Evolutionary conservation across 345 rosid species (phyloP), one percentile per base, ranked within the genome.

Genomic region (Psidium friedrichsthalianum): DNA sequence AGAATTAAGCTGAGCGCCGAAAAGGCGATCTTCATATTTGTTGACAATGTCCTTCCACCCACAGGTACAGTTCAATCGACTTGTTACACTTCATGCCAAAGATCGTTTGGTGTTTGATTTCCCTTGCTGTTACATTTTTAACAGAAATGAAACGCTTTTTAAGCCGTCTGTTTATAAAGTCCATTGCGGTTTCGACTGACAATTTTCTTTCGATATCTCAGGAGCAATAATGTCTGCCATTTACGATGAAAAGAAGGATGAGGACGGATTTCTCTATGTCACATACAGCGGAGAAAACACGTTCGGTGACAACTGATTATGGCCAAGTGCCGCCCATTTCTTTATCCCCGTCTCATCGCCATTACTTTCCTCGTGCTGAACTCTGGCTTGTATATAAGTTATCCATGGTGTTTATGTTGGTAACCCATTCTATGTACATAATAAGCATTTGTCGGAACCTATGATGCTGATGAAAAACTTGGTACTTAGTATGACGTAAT

Each of bases 281-380:
- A 92, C 96, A 29, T 95, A 95, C 92, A 94, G 96, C 47, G 98
- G 98, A 25, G 98, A 94, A 88, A 95, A 95, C 90, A 93, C 96
- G 36, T 95, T 95, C 81, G 98, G 98, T 22, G 3, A 69, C 47
- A 36, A 36, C 80, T 69, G 80, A 69, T 32, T 36, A 69, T 36
- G 78, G 3, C 78, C 7, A 42, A 18, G 47, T 20, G 47, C 47
- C 10, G 47, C 47, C 80, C 80, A 36, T 69, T 69, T 20, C 47
- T 69, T 69, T 36, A 36, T 69, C 80, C 22, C 80, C 25, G 0
- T 18, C 78, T 32, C 44, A 69, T 40, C 20, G 47, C 47, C 47
- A 36, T 69, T 40, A 18, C 13, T 69, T 69, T 69, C 47, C 80
- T 69, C 80, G 14, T 36, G 14, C 80, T 69, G 83, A 69, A 36